A percentile compares a stretch with the other conserved stretches of the same genome.
Conservation (phyloP, 192 early-diverging fungal genomes). For the Coemansia sp. region DNA sequence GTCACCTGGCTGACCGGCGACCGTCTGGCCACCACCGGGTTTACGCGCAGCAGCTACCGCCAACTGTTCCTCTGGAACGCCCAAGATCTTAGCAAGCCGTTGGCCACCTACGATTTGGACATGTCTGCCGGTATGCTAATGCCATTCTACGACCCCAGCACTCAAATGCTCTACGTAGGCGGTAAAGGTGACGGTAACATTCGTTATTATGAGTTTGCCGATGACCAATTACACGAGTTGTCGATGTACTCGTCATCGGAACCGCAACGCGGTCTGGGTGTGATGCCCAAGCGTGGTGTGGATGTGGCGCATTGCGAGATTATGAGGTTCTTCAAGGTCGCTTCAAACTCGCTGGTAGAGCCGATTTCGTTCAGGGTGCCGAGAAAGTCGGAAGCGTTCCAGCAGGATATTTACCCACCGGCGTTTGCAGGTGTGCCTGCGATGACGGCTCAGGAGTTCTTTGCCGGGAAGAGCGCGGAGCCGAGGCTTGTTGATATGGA, state of each 20-base stretch:
- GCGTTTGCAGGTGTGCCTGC: conserved; percentile 76
- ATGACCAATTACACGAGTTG: conserved; percentile 86
- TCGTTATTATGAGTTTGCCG: conserved; percentile 96
- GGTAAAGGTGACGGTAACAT: conserved; percentile 99
- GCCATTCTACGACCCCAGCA: conserved; percentile 93
- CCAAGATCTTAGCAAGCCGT: conserved; percentile 63
- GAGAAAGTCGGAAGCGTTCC: conserved; percentile 93
- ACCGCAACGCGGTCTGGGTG: conserved; percentile 91
- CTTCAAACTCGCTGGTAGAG: conserved; percentile 77
- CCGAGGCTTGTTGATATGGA: conserved; percentile 61
- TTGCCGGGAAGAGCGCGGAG: conserved; percentile 77
- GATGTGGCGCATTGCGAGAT: conserved; percentile 88
- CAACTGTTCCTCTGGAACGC: conserved; percentile 92
- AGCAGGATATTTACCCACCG: conserved; percentile 92
- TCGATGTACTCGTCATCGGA: conserved; percentile 89
- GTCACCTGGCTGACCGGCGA: conserved; percentile 86
- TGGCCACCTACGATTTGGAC: conserved; percentile 79
- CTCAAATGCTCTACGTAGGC: conserved; percentile 87
- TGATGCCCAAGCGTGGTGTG: conserved; percentile 90
- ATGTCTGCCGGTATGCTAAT: conserved; percentile 94
- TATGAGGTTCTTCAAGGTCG: conserved; percentile 91
- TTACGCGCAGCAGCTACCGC: conserved; percentile 90
- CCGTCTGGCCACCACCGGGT: conserved; percentile 90
- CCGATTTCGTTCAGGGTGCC: conserved; percentile 97
- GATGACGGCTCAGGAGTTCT: conserved; percentile 90